phyloP scores from a whole-genome alignment of 2,329 filamentous ascomycete species.

The Apiospora hydei region DNA sequence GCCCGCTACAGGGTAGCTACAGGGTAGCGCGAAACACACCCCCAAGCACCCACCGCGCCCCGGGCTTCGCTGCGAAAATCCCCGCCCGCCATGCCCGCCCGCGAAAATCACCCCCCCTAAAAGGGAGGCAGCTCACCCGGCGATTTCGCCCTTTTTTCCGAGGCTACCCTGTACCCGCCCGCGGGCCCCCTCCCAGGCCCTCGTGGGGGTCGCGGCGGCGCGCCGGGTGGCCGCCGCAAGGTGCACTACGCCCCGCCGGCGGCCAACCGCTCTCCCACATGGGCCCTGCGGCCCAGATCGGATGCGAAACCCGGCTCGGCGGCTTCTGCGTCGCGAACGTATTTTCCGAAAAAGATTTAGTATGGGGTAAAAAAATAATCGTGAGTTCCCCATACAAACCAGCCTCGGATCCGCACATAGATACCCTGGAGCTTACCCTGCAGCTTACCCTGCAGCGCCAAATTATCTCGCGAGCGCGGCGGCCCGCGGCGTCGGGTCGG shows the following conservation, averaged over 20 bases:
- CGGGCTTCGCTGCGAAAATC: no score
- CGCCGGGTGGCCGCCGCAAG: not conserved
- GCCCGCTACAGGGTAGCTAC: no score
- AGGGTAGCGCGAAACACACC: no score
- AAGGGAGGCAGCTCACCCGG: not conserved
- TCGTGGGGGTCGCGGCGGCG: not conserved
- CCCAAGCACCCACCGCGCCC: no score
- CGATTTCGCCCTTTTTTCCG: not conserved
- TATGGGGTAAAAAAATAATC: slow-evolving; percentile 11
- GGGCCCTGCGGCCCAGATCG: not conserved
- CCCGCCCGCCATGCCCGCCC: no score
- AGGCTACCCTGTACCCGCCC: not conserved
- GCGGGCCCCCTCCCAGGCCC: not conserved
- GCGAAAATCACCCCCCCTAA: not conserved
- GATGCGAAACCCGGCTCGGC: not conserved
- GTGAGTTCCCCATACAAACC: not conserved
- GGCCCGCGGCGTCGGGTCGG: no score
- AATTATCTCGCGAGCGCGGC: not conserved
- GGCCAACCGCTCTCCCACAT: not conserved
- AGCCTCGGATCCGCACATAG: not conserved
- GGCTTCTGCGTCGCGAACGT: not conserved
- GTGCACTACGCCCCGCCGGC: not conserved
- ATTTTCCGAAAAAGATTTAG: slow-evolving; percentile 9
- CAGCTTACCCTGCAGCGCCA: no score
- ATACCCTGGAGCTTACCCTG: not conserved